Conservation (phyloP, 2,329 filamentous ascomycete species). For the Coleophoma eucalyptorum region DNA sequence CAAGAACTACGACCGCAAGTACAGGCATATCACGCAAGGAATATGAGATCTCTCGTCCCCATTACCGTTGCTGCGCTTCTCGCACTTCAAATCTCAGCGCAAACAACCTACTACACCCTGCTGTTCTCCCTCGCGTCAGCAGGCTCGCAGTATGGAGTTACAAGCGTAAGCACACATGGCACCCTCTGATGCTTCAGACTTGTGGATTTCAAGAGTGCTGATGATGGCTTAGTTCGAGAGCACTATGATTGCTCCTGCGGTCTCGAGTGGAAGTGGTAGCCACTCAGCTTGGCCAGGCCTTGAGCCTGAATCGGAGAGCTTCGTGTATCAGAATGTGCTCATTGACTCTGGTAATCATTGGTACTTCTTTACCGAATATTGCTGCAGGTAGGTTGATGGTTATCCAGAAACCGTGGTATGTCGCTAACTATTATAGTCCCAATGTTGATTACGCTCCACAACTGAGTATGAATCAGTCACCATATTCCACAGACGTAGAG, state of each 20-base stretch:
- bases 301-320: not conserved
- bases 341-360: not conserved
- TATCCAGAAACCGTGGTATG: not conserved
- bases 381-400: not conserved
- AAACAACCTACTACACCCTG: not conserved
- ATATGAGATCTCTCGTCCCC: not conserved
- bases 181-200: not conserved
- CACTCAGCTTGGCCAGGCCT: conserved; percentile 1
- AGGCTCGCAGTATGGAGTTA: not conserved
- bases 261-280: not conserved
- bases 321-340: conserved; percentile 1
- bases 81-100: not conserved
- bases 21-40: not conserved
- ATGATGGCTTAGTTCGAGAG: not conserved
- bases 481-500: not conserved
- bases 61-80: not conserved
- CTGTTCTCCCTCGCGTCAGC: not conserved
- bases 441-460: not conserved
- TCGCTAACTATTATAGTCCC: not conserved
- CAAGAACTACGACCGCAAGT: too few species aligned
- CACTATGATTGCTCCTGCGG: not conserved
- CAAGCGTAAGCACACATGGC: not conserved
- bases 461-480: not conserved
- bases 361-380: conserved; percentile 1
- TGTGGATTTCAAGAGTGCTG: not conserved